Conservation (phyloP, 257 asterid genomes). For the Solanum rostratum region DNA sequence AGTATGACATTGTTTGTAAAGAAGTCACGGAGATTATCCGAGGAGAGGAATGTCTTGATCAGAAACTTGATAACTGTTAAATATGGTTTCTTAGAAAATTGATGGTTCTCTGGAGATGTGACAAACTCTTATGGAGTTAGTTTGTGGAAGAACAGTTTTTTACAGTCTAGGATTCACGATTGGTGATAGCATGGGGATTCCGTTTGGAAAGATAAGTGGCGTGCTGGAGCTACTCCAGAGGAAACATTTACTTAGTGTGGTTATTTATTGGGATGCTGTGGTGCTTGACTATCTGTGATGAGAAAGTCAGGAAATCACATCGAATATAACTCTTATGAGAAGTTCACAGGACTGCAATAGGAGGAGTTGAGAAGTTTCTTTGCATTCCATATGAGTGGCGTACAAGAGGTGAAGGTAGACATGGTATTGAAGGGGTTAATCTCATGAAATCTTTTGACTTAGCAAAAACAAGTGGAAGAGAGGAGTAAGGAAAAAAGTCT, state of each 20-base stretch:
- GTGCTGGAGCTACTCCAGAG: background rate
- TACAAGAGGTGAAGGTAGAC: background rate
- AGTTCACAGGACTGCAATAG: background rate
- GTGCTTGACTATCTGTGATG: background rate
- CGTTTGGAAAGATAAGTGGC: background rate
- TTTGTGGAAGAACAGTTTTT: background rate
- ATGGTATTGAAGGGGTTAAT: background rate
- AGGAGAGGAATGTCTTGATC: background rate
- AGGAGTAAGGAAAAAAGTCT: background rate
- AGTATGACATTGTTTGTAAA: background rate
- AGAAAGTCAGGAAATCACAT: background rate
- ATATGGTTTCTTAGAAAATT: background rate
- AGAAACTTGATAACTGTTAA: background rate
- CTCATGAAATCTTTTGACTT: background rate
- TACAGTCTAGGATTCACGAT: background rate
- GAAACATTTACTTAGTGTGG: background rate
- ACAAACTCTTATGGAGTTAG: background rate
- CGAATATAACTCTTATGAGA: background rate
- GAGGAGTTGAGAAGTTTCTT: background rate
- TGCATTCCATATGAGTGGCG: background rate
- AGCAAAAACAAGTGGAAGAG: background rate
- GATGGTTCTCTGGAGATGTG: background rate
- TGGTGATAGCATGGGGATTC: background rate
- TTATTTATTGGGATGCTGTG: background rate
- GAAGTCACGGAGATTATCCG: background rate